phyloP scores from a whole-genome alignment of 2,329 filamentous ascomycete genomes.

The Penicillium psychrosexuale region DNA sequence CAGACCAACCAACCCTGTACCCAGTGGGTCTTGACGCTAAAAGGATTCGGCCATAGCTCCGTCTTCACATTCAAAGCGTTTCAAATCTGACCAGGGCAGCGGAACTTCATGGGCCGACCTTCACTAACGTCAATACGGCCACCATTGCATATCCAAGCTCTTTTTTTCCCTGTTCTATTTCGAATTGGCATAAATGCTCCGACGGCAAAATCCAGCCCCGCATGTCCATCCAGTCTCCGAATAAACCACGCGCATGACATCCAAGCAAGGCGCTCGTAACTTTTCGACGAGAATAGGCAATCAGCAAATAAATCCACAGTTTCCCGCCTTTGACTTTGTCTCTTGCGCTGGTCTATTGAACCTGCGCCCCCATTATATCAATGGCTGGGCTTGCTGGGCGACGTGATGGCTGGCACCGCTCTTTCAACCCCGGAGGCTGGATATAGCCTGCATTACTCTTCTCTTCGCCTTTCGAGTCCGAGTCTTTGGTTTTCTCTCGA shows the following conservation, averaged over 20 bases:
- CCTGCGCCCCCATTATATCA: neutral
- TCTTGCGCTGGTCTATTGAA: neutral
- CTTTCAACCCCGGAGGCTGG: neutral
- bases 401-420: neutral
- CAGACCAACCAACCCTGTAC: neutral
- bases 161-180: neutral
- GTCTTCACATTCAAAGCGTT: neutral
- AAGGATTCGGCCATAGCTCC: neutral
- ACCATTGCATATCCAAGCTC: neutral
- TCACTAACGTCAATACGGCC: neutral
- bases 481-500: neutral
- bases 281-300: neutral
- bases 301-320: neutral
- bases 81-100: neutral
- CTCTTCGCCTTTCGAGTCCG: neutral
- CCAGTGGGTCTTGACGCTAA: neutral
- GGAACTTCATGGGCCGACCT: neutral
- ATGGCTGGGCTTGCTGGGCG: too few relatives aligned
- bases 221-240: conserved; percentile 1
- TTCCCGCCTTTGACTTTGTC: neutral
- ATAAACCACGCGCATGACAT: conserved; percentile 3
- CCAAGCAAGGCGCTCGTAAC: conserved; percentile 3
- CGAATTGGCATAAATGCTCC: neutral
- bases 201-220: neutral
- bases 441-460: neutral